phyloP scores from a whole-genome alignment of 2,329 filamentous ascomycete species.

The Penicillium occitanis region DNA sequence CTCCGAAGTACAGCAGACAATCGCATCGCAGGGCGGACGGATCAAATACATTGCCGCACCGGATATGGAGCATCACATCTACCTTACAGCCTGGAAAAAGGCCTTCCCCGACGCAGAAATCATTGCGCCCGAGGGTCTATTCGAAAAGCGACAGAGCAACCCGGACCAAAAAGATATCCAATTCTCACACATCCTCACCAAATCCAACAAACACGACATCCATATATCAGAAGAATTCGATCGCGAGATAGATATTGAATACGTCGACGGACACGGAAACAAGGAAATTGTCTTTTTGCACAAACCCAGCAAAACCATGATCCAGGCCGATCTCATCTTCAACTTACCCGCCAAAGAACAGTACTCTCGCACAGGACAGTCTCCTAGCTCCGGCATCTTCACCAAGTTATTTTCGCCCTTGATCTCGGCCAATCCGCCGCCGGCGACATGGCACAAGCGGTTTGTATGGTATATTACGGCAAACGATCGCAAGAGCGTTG shows the following conservation, averaged over 20 bases:
- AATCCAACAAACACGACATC: slow-evolving; percentile 51
- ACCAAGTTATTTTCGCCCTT: slow-evolving; percentile 59
- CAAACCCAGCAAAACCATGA: slow-evolving; percentile 73
- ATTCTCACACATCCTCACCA: slow-evolving; percentile 68
- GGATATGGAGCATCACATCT: slow-evolving; percentile 94
- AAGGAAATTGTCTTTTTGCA: slow-evolving; percentile 87
- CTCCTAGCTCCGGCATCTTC: slow-evolving; percentile 57
- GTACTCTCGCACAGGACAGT: slow-evolving; percentile 61
- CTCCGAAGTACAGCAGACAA: slow-evolving; percentile 63
- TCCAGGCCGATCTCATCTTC: slow-evolving; percentile 89
- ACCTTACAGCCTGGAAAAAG: slow-evolving; percentile 78
- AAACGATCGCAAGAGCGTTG: slow-evolving; percentile 66
- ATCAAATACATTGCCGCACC: slow-evolving; percentile 83
- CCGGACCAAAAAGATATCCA: slow-evolving; percentile 56
- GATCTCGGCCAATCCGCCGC: slow-evolving; percentile 55
- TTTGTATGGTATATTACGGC: slow-evolving; percentile 73
- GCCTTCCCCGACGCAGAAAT: slow-evolving; percentile 77
- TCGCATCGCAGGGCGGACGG: slow-evolving; percentile 63
- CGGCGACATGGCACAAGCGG: slow-evolving; percentile 72
- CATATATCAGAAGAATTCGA: slow-evolving; percentile 77
- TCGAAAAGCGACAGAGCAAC: slow-evolving; percentile 71
- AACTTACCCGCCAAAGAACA: slow-evolving; percentile 88
- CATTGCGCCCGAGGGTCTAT: slow-evolving; percentile 77
- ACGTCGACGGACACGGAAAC: slow-evolving; percentile 75
- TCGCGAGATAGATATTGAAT: slow-evolving; percentile 80